Evolutionary conservation across 163 green algal species (phyloP), one percentile per base, ranked within the genome.

Genomic region (Chlamydomonas reinhardtii): DNA sequence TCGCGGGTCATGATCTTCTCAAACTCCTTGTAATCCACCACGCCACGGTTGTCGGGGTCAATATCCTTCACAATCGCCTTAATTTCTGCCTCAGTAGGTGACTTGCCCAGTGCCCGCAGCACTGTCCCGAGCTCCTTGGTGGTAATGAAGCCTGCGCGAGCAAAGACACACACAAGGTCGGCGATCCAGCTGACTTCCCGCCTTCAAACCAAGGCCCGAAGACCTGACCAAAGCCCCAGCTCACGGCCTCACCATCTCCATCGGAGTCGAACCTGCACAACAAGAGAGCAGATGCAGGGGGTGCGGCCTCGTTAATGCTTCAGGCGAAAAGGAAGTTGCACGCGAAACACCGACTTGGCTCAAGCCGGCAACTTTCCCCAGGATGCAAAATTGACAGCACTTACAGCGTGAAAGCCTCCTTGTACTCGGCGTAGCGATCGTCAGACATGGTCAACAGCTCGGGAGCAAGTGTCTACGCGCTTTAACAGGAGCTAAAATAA

Each of bases 61-160:
- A 87, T 81, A 66, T 88, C 68, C 34, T 82, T 83, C 11, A 82
- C 87, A 39, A 91, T 85, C 6, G 74, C 12, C 71, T 89, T 88
- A 56, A 91, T 85, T 37, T 91, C 76, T 2, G 87, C 79, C 39
- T 88, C 73, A 1, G 93, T 95, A 32, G 93, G 93, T 27, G 90
- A 94, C 76, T 95, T 94, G 75, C 93, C 93, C 9, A 95, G 87
- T 2, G 93, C 92, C 0, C 93, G 85, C 85, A 95, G 91, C 29
- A 95, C 93, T n/a, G 93, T 95, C 54, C 93, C 93, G n/a, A 95
- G 85, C 87, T 95, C 93, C 73, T 91, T 91, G 39, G 93, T 95
- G 39, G 92, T 94, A 83, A 95, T 95, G 84, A 87, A 94, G 48
- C 92, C 92, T 90, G 64, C 20, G 64, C 17, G 61, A 31, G 24